Base-by-base conservation (phyloP, 345 rosid genomes). In the Aurinia saxatilis region DNA sequence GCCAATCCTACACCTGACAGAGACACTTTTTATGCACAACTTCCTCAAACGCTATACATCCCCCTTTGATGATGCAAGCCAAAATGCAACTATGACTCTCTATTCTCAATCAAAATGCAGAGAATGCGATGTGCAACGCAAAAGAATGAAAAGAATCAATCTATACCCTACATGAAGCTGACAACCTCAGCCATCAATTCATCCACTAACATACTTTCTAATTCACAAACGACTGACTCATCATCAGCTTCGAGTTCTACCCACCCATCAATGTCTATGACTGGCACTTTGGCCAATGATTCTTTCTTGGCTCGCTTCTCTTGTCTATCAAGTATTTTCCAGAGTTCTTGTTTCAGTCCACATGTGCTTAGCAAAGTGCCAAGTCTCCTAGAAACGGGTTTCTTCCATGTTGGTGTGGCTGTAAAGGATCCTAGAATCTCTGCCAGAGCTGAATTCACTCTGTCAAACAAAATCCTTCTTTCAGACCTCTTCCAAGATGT, bases 401-500 rank as follows among this genome's bases (percentile, higher is more conserved):
- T 77, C 60, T 59, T 50, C 84, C 81, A 72, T 3, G 64, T 64
- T 10, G 67, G 83, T 17, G 66, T 17, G 33, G 78, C 75, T 19
- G 33, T 60, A 35, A 68, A 75, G 19, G 87, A 78, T 54, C 61
- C 78, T 51, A 85, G 45, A 55, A 81, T 72, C 61, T 77, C 85
- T 25, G 7, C 42, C 50, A 92, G 69, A 51, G 69, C 78, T 37
- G 68, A 74, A 76, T 71, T 82, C 55, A 89, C 77, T 44, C 88
- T 69, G 77, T 90, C 96, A 16, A 85, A 85, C 18, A 89, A 66
- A 57, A 93, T 78, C 77, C 65, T 78, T 77, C 97, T 81, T 10
- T 79, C 97, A 9, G 87, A 78, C 33, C 79, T 87, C 73, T 74
- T 79, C 99, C 99, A 87, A 21, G 79, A 77, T 35, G 68, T 67